These are phyloP conservation scores for Lentinula detonsa DNA, from an alignment of 768 basidiomycete species.

Conservation along the genomic window DNA sequence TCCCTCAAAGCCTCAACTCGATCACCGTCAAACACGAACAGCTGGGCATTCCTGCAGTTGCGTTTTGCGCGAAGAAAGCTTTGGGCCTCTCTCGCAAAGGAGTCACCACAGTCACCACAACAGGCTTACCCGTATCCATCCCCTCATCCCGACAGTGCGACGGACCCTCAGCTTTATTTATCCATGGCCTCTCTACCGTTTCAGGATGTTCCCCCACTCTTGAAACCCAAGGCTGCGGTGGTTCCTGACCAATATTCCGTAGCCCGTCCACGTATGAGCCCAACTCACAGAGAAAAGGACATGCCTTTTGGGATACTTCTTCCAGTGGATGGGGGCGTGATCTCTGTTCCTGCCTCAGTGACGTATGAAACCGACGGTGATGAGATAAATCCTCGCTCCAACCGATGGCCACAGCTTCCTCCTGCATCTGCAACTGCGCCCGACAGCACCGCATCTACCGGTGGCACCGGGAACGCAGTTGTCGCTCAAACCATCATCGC, in stretches of 20 bases:
- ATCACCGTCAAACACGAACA: neutral
- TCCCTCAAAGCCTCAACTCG: neutral
- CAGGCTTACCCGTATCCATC: neutral
- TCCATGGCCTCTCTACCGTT: neutral
- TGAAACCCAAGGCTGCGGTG: neutral
- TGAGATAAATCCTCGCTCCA: neutral
- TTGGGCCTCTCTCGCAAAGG: neutral
- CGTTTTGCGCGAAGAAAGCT: neutral
- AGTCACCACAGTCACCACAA: neutral
- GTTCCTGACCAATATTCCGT: neutral
- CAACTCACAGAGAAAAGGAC: neutral
- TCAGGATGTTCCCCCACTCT: neutral
- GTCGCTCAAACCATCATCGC: neutral
- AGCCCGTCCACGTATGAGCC: neutral
- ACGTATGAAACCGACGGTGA: neutral
- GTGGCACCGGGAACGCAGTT: neutral
- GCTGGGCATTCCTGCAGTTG: neutral
- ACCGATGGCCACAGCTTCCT: neutral
- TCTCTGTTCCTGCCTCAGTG: neutral
- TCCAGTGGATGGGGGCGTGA: neutral
- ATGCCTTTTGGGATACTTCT: neutral
- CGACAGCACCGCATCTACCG: neutral
- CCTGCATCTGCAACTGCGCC: neutral
- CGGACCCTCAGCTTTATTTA: neutral
- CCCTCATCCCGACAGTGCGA: neutral